Evolutionary conservation across 805 yeast species (phyloP).

Genomic region (Torulaspora maleeae): DNA sequence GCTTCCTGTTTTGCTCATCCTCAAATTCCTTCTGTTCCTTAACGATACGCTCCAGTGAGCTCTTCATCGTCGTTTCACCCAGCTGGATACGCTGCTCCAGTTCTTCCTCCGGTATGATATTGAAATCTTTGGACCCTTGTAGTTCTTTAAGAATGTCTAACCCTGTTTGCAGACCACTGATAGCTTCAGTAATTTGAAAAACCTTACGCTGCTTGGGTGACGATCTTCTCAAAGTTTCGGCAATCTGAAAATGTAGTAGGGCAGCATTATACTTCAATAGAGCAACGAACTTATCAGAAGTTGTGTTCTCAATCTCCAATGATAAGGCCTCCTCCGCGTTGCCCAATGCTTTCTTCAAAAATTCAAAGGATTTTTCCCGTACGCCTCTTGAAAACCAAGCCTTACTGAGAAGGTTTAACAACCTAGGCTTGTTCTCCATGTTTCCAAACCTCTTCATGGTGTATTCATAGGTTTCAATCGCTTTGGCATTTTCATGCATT

Average conservation of each 20-base stretch:
- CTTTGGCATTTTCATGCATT: conserved; percentile 73
- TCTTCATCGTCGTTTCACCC: conserved; percentile 71
- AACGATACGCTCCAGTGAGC: conserved; percentile 63
- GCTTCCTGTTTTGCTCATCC: conserved; percentile 48
- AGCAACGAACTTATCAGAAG: conserved; percentile 35
- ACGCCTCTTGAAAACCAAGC: conserved; percentile 83
- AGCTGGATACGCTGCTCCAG: conserved; percentile 80
- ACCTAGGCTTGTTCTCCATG: conserved; percentile 57
- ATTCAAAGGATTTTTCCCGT: conserved; percentile 58
- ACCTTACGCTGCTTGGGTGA: conserved; percentile 55
- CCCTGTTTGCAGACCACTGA: conserved; percentile 57
- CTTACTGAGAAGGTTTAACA: conserved; percentile 71
- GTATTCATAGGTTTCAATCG: conserved; percentile 83
- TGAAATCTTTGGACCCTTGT: conserved; percentile 43
- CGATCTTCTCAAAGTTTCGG: conserved; percentile 69
- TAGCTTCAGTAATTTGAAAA: conserved; percentile 54
- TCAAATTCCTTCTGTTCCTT: conserved; percentile 72
- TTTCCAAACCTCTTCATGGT: conserved; percentile 62
- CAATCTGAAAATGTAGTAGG: conserved; percentile 77
- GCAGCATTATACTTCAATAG: conserved; percentile 74
- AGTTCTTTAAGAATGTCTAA: conserved; percentile 55
- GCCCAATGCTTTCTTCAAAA: conserved; percentile 56
- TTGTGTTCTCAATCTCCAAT: conserved; percentile 25
- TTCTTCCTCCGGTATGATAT: conserved; percentile 78
- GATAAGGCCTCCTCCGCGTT: conserved; percentile 55